Conservation (phyloP, 2,329 filamentous ascomycete species). For the Metarhizium sp. region DNA sequence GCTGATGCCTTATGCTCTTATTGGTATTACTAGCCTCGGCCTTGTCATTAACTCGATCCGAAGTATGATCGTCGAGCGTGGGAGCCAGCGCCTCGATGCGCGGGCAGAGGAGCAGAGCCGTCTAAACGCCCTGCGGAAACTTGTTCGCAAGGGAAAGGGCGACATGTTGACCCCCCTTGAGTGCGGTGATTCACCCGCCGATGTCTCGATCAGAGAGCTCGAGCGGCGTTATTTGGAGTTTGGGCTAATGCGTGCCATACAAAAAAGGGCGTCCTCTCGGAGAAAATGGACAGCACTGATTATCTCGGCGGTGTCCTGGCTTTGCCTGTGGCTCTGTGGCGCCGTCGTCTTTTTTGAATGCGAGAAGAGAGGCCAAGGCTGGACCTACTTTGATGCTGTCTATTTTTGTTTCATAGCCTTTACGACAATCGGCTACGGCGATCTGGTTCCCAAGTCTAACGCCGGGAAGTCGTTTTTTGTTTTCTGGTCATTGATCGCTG, state of each 20-base stretch:
- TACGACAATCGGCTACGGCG: slow-evolving; percentile 81
- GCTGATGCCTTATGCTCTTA: slow-evolving; percentile 72
- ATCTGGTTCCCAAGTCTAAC: slow-evolving; percentile 65
- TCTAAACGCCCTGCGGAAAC: slow-evolving; percentile 33
- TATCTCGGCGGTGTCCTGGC: slow-evolving; percentile 58
- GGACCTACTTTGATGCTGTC: slow-evolving; percentile 71
- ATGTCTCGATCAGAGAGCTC: slow-evolving; percentile 29
- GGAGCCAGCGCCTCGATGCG: slow-evolving; percentile 42
- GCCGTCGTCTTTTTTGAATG: slow-evolving; percentile 59
- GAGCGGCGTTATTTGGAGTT: slow-evolving; percentile 63
- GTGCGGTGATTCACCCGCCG: neutral
- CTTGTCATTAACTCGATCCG: slow-evolving; percentile 74
- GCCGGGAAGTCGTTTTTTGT: slow-evolving; percentile 79
- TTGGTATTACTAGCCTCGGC: slow-evolving; percentile 78
- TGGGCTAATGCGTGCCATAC: slow-evolving; percentile 72
- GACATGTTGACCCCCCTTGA: slow-evolving; percentile 40
- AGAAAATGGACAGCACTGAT: slow-evolving; percentile 67
- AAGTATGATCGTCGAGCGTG: slow-evolving; percentile 51
- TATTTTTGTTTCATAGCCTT: slow-evolving; percentile 83
- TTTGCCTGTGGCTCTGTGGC: slow-evolving; percentile 70
- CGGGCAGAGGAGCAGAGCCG: slow-evolving; percentile 53
- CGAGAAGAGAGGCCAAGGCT: slow-evolving; percentile 44
- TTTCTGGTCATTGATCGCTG: slow-evolving; percentile 79
- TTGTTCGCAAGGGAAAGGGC: slow-evolving; percentile 26
- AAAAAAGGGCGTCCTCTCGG: slow-evolving; percentile 52